Evolutionary conservation across 1,284 basidiomycete genomes (phyloP).

Genomic region (Apiotrichum veenhuisii): DNA sequence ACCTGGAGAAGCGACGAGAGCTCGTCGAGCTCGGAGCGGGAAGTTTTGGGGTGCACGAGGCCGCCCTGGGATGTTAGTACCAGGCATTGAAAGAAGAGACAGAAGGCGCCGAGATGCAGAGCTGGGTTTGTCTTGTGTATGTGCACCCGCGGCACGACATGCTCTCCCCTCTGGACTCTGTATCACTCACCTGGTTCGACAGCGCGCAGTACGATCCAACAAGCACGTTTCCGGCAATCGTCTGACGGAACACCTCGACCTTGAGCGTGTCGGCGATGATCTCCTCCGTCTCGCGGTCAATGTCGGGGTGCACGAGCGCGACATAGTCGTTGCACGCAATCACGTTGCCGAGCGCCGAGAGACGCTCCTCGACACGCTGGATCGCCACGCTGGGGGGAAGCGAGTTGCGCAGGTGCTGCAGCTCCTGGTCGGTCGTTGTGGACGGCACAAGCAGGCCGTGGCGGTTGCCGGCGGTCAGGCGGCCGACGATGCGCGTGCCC

Average conservation of each 20-base stretch:
- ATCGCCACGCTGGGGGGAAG: slow-evolving; percentile 87
- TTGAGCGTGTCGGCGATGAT: slow-evolving; percentile 99
- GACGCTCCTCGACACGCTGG: slow-evolving; percentile 92
- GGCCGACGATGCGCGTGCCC: slow-evolving; percentile 90
- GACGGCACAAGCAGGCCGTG: slow-evolving; percentile 95
- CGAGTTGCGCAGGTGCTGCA: slow-evolving; percentile 96
- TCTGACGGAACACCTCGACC: slow-evolving; percentile 98
- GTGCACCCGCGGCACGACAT: background rate
- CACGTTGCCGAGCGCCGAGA: slow-evolving; percentile 95
- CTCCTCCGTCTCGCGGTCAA: slow-evolving; percentile 98
- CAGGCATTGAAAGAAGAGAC: too few relatives aligned
- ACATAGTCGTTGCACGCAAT: slow-evolving; percentile 98
- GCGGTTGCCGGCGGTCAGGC: slow-evolving; percentile 89
- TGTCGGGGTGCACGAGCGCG: slow-evolving; percentile 92
- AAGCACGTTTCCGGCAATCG: slow-evolving; percentile 92
- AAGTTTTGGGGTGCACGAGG: slow-evolving; percentile 95
- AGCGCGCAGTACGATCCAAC: slow-evolving; percentile 94
- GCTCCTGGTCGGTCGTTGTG: slow-evolving; percentile 95
- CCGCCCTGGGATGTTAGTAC: slow-evolving; percentile 65
- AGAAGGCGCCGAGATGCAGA: background rate
- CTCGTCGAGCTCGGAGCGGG: slow-evolving; percentile 95
- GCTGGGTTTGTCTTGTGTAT: background rate
- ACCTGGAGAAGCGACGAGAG: slow-evolving; percentile 90
- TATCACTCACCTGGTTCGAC: slow-evolving; percentile 61
- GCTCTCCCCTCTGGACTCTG: background rate